Evolutionary conservation across 352 stramenopile genomes (phyloP).

Genomic region (Phytophthora sojae): DNA sequence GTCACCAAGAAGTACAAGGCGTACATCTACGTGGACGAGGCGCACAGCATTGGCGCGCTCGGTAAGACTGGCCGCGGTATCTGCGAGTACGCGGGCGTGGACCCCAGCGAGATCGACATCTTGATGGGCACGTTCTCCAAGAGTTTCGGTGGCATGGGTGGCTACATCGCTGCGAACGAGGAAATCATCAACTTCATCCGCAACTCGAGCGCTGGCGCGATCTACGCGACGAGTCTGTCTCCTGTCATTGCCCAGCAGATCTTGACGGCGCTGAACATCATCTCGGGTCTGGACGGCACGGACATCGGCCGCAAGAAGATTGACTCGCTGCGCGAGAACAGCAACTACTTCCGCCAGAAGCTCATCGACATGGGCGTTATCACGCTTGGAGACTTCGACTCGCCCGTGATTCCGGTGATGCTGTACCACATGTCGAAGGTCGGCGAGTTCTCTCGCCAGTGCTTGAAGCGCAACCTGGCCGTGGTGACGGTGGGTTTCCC

Average conservation of each 20-base stretch:
- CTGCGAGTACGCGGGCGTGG: conserved; percentile 95
- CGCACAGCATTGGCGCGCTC: conserved; percentile 97
- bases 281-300: conserved; percentile 96
- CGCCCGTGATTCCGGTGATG: conserved; percentile 98
- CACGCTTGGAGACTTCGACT: conserved; percentile 96
- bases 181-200: conserved; percentile 75
- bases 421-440: conserved; percentile 99
- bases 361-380: conserved; percentile 94
- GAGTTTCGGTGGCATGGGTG: conserved; percentile 98
- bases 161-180: conserved; percentile 95
- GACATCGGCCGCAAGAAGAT: conserved; percentile 95
- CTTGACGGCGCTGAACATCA: conserved; percentile 91
- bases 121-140: conserved; percentile 99
- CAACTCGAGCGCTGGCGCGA: conserved; percentile 60
- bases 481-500: conserved; percentile 99
- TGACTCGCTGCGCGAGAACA: conserved; percentile 94
- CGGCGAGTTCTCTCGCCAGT: conserved; percentile 96
- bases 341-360: conserved; percentile 97
- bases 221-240: conserved; percentile 72
- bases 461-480: conserved; percentile 94
- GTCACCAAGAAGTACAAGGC: conserved; percentile 97
- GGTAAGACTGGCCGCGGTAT: conserved; percentile 94
- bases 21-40: conserved; percentile 98
- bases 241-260: conserved; percentile 69
- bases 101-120: conserved; percentile 97